Conservation (phyloP, 2,329 filamentous ascomycete genomes). For the Colletotrichum melonis region DNA sequence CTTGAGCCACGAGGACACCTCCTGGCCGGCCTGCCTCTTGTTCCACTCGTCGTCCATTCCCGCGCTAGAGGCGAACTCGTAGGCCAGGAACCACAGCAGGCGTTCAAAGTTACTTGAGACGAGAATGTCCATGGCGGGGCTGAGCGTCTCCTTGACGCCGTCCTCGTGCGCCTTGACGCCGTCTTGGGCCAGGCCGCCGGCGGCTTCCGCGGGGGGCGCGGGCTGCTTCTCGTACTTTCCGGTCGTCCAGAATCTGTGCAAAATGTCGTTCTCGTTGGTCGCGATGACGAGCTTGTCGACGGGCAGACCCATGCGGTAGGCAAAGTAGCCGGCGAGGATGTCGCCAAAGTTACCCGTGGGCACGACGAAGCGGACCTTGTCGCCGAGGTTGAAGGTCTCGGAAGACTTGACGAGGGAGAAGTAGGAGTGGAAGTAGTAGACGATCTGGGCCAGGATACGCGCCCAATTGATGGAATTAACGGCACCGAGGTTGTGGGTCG, state of each 20-base stretch:
- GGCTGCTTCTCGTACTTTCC: constrained; percentile 90
- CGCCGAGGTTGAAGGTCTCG: constrained; percentile 67
- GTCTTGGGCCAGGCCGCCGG: constrained; percentile 73
- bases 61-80: constrained; percentile 71
- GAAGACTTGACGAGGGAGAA: constrained; percentile 78
- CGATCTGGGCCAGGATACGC: constrained; percentile 94
- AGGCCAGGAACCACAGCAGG: constrained; percentile 91
- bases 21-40: constrained; percentile 77
- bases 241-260: constrained; percentile 93
- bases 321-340: constrained; percentile 93
- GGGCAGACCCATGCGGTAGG: constrained; percentile 88
- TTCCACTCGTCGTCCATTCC: constrained; percentile 75
- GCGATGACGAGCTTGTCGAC: constrained; percentile 90
- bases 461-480: constrained; percentile 99
- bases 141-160: constrained; percentile 90
- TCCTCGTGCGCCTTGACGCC: constrained; percentile 73
- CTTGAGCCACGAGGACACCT: constrained; percentile 82
- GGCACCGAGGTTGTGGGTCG: constrained; percentile 84
- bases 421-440: constrained; percentile 97
- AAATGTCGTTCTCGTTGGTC: constrained; percentile 97
- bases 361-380: constrained; percentile 85
- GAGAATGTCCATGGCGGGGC: constrained; percentile 97
- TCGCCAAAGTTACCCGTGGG: constrained; percentile 98
- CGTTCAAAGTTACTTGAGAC: constrained; percentile 98
- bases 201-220: constrained; percentile 65